Evolutionary conservation across 1,284 basidiomycete genomes (phyloP), one percentile per base, ranked within the genome.

Genomic region (Polyporus tsugae): DNA sequence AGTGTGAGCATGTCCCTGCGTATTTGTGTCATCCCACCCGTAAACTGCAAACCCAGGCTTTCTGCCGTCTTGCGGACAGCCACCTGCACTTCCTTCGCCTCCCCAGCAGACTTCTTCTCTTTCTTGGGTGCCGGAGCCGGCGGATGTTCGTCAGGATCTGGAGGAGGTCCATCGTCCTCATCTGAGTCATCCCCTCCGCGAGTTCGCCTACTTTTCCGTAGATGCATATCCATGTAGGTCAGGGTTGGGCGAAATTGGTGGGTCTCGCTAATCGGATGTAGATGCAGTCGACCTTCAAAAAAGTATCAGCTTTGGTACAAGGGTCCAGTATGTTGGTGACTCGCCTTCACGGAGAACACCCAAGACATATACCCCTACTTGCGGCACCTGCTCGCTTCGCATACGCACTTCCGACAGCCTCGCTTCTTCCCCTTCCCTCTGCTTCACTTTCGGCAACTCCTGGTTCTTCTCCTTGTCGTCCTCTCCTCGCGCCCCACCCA

Each of bases 211-310:
- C 79, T 83, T 81, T 90, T 93, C 60, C 87, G 87, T 29, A 89
- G 87, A 64, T 91, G 77, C 67, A 87, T 79, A 75, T 95, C 93
- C 72, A 95, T 83, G 79, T 95, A 92, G 10, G 91, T 92, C 72
- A 95, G 79, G 6, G 91, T 91, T 9, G 93, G 93, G 58, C 93
- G 87, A 73, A 95, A 84, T 78, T 95, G 93, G 74, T 94, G 91
- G 0, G 87, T 90, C 79, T 93, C 87, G 70, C 80, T 85, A 74
- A 95, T 87, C 53, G 92, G 92, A 76, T 95, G 90, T n/a, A 95
- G 82, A 78, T 94, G 88, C 55, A 95, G 80, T 69, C 86, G 87
- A 29, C 91, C 93, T 95, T 35, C 19, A 19, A 0, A 7, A 46
- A 11, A 2, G 10, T 55, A 15, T 46, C 22, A 60, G 46, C 44